Conservation (phyloP, 2,329 filamentous ascomycete species). For the Lecanicillium sp. region DNA sequence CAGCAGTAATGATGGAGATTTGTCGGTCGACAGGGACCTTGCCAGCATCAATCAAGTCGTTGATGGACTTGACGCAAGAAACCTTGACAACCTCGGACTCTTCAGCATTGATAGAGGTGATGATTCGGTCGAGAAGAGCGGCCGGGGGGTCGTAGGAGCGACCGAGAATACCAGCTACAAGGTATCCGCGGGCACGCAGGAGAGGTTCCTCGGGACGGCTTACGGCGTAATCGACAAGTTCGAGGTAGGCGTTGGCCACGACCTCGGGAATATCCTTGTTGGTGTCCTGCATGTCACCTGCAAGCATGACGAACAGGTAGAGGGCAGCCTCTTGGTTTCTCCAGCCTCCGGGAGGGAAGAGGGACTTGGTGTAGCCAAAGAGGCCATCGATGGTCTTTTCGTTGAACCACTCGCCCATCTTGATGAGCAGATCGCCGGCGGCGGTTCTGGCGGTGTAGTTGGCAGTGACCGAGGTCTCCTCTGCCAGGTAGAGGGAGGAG, state of each 20-base stretch:
- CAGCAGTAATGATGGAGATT: constrained; percentile 51
- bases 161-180: constrained; percentile 76
- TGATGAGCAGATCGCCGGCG: constrained; percentile 86
- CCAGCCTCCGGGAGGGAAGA: constrained; percentile 61
- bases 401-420: constrained; percentile 84
- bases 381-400: constrained; percentile 71
- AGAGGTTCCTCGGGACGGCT: constrained; percentile 64
- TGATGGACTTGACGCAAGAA: constrained; percentile 80
- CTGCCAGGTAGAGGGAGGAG: constrained; percentile 88
- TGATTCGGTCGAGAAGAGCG: constrained; percentile 62
- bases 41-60: constrained; percentile 55
- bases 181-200: constrained; percentile 77
- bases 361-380: constrained; percentile 65
- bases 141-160: constrained; percentile 60
- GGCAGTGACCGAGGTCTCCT: constrained; percentile 89
- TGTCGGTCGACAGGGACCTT: constrained; percentile 52
- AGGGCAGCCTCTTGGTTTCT: constrained; percentile 71
- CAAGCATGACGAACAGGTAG: constrained; percentile 77
- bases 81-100: constrained; percentile 85
- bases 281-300: constrained; percentile 77
- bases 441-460: constrained; percentile 95
- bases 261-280: constrained; percentile 64
- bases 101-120: constrained; percentile 70
- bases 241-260: constrained; percentile 67
- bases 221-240: constrained; percentile 74